Base-by-base conservation (phyloP, 257 asterid species). In the Ocimum tenuiflorum region DNA sequence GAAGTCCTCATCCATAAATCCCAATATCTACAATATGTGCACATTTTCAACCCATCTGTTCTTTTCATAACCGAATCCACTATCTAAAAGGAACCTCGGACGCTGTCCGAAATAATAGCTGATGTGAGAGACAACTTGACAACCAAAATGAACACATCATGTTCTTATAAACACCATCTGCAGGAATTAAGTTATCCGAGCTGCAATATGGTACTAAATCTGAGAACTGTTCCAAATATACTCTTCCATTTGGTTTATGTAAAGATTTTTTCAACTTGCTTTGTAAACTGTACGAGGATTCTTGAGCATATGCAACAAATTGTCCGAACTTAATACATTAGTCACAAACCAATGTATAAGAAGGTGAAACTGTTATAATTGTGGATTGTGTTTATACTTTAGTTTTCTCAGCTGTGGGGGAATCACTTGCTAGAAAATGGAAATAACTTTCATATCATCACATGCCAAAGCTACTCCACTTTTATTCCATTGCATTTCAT, bases 361-460 rank as follows among this genome's bases (percentile, higher is more conserved):
- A 17, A 46, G 22, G 7, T 14, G 53, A 46, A 15, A 46, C 8
- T 46, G 51, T 46, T 45, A 7, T 19, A 7, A 48, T 48, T 6
- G 12, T 48, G 54, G 29, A 17, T 8, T 3, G 19, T 13, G 17
- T 14, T 46, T 22, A 46, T 4, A 14, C 7, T n/a, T n/a, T n/a
- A n/a, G n/a, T n/a, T n/a, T n/a, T n/a, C n/a, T n/a, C n/a, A n/a
- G n/a, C n/a, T n/a, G n/a, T n/a, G n/a, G n/a, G n/a, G n/a, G n/a
- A n/a, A 61, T 36, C 72, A 65, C 74, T 73, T 65, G 65, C 76
- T 65, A 78, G 19, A 67, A 73, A 65, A 70, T 63, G 65, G 68
- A 60, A 35, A 54, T 74, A 65, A 65, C 77, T 73, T 73, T 60
- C 33, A 19, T 35, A 64, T 41, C 14, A 41, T 41, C 47, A 41